Percentiles rank a stretch among this genome's conserved stretches.
Evolutionary conservation across 306 rosid genomes (phyloP).

Genomic region (Carpinus fangiana): DNA sequence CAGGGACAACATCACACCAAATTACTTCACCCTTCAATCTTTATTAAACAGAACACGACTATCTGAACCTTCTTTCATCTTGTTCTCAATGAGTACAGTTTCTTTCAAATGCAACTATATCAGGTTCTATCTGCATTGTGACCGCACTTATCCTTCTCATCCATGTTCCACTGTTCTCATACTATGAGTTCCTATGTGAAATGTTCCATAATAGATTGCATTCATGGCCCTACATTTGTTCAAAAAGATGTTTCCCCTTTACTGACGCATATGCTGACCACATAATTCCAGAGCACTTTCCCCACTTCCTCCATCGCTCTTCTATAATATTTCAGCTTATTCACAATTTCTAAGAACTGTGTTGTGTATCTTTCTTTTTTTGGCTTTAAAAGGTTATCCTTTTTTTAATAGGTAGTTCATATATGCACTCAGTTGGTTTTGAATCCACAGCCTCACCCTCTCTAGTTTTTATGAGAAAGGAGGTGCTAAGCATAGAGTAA

Average conservation of each 20-base stretch:
- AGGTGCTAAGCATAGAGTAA: constrained; percentile 6
- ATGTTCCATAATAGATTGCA: neutral
- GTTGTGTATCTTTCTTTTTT: neutral
- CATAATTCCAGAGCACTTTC: neutral
- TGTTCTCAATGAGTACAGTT: neutral
- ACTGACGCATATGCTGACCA: neutral
- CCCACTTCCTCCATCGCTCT: constrained; percentile 1
- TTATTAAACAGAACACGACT: neutral
- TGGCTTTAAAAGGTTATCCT: neutral
- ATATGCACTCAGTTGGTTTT: neutral
- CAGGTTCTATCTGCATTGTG: neutral
- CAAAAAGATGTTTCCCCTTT: neutral
- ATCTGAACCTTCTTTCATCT: neutral
- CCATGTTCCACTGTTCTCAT: neutral
- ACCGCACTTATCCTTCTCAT: neutral
- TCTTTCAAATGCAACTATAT: neutral
- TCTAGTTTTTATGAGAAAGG: neutral
- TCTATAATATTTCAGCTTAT: constrained; percentile 13
- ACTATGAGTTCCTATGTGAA: neutral
- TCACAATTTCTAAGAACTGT: neutral
- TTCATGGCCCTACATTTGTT: neutral
- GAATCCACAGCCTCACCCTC: neutral
- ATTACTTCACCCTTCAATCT: neutral
- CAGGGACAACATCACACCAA: neutral
- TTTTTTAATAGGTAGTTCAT: too few species aligned